Evolutionary conservation across 1,139 yeast genomes (phyloP).

Genomic region (Candida frijolesensis): DNA sequence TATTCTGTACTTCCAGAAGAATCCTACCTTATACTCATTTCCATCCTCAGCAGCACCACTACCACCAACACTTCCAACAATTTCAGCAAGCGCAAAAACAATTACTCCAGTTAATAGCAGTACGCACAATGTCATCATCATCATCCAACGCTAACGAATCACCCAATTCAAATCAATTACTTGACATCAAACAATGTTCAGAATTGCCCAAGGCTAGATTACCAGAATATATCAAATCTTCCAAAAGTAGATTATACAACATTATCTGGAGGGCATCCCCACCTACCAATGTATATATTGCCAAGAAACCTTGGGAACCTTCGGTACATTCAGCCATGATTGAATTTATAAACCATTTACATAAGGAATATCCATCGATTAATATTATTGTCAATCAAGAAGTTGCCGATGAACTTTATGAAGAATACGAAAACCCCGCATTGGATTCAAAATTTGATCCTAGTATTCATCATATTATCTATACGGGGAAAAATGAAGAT

Average conservation of each 20-base stretch:
- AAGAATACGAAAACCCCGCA: slow-evolving; percentile 24
- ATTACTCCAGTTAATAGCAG: no score
- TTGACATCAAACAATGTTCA: slow-evolving; percentile 12
- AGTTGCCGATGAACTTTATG: slow-evolving; percentile 70
- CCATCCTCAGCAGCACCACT: neutral
- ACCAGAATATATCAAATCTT: slow-evolving; percentile 16
- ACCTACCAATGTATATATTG: slow-evolving; percentile 71
- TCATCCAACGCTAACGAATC: neutral
- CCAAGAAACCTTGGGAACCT: slow-evolving; percentile 81
- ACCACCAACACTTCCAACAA: neutral
- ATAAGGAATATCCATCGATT: slow-evolving; percentile 62
- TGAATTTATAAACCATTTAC: slow-evolving; percentile 58
- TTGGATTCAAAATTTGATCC: slow-evolving; percentile 11
- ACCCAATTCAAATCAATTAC: neutral
- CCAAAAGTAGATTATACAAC: slow-evolving; percentile 25
- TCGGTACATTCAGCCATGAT: slow-evolving; percentile 68
- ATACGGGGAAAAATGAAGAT: slow-evolving; percentile 60
- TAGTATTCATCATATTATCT: slow-evolving; percentile 22
- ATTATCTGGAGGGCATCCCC: slow-evolving; percentile 46
- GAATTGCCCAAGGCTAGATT: slow-evolving; percentile 14
- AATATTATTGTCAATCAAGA: slow-evolving; percentile 78
- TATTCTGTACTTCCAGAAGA: neutral
- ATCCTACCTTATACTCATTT: neutral
- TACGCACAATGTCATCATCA: neutral
- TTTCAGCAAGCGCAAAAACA: neutral